A percentile compares a stretch with the other conserved stretches of the same genome.
Evolutionary conservation across 352 stramenopile genomes (phyloP).

Genomic region (Peronosclerospora sorghi): DNA sequence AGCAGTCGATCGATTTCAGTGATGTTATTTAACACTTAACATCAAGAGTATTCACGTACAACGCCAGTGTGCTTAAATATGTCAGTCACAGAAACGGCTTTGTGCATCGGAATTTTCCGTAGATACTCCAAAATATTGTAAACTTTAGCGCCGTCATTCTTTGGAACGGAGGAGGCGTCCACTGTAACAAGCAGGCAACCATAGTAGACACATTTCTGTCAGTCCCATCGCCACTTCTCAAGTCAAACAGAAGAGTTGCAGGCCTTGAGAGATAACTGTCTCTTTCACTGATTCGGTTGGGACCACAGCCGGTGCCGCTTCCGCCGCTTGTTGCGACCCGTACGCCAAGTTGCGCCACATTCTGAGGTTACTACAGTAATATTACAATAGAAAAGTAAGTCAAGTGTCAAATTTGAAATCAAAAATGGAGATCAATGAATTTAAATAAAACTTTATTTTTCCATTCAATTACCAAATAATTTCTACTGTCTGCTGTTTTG

Average conservation of each 20-base stretch:
- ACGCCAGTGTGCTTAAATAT: constrained; percentile 81
- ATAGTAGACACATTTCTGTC: background rate
- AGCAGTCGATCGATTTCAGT: constrained; percentile 2
- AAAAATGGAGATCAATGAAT: too few relatives aligned
- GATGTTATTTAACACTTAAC: background rate
- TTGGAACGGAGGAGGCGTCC: constrained; percentile 65
- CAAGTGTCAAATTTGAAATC: too few relatives aligned
- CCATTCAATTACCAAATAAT: too few relatives aligned
- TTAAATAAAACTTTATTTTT: too few relatives aligned
- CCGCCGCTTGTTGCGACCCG: constrained; percentile 60
- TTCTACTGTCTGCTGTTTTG: too few relatives aligned
- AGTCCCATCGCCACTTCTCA: background rate
- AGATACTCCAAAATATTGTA: constrained; percentile 85
- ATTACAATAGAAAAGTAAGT: too few relatives aligned
- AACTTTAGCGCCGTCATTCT: constrained; percentile 78
- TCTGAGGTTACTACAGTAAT: background rate
- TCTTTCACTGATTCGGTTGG: constrained; percentile 44
- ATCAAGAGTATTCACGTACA: constrained; percentile 24
- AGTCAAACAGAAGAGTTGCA: background rate
- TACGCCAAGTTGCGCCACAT: constrained; percentile 77
- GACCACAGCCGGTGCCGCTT: constrained; percentile 48
- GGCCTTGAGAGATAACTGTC: constrained; percentile 54
- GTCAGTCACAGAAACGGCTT: constrained; percentile 47
- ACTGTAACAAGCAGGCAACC: constrained; percentile 21
- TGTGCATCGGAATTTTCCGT: constrained; percentile 72